Base-by-base conservation (phyloP, 1,139 yeast species). In the Trichomonascaceae sp. region DNA sequence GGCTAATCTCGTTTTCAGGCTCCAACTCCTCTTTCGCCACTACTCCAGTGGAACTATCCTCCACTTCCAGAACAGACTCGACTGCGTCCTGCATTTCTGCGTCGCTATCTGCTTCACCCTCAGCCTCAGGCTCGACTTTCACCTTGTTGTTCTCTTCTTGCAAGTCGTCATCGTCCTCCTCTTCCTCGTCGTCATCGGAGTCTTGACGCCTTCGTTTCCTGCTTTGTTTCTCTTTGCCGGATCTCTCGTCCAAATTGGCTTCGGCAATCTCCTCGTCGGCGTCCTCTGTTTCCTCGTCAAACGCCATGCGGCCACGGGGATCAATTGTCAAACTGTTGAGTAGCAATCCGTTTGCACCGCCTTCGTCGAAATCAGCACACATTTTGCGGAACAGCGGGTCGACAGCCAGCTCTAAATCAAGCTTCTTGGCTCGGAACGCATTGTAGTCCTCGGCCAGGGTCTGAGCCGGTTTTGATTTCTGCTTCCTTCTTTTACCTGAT, bases 301-400 rank as follows among this genome's bases (percentile, higher is more conserved):
- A 74, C 1, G 74, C 69, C n/a, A 78, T 72, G 35, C 79, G 54
- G 0, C 85, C 82, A 1, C 63, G 51, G 3, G 56, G 42, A 44
- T 76, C 80, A 14, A 76, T 66, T 35, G 62, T 62, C 36, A 87
- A 64, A 1, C 87, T 74, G 45, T 84, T 85, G 46, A 84, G 59
- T 33, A 87, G 59, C 37, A 87, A 60, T 35, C 93, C 80, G 48
- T 78, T 82, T 6, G 96, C 87, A 4, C 97, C 96, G 26, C 96
- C 95, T 58, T 87, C 95, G 54, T 87, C 96, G 49, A 85, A 87
- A 41, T 85, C 95, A 0, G 94, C 82, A 32, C 87, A 65, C 33
- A 93, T 87, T 48, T 84, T 84, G 42, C 82, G 78, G 57, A 87
- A 84, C 33, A 87, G 63, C 0, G 96, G 96, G 55, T 87, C 96